These are phyloP conservation scores for Ilex asprella DNA, from an alignment of 257 asterid species.

Conservation along the genomic window DNA sequence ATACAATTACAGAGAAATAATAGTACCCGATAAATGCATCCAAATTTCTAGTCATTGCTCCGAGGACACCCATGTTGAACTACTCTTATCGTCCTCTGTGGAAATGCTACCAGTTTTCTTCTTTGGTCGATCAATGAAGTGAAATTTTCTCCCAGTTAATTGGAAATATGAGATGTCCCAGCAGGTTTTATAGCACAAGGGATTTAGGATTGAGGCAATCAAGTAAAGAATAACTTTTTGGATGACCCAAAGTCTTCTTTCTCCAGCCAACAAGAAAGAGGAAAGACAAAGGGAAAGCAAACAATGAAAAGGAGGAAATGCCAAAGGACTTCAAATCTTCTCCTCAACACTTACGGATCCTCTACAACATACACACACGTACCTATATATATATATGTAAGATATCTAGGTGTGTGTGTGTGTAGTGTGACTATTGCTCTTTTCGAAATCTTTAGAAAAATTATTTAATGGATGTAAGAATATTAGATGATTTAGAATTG, in stretches of 20 bases:
- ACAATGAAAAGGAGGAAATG: background rate
- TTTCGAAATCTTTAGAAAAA: too few species aligned
- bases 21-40: conserved; percentile 65
- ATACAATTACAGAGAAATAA: too few species aligned
- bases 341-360: too few species aligned
- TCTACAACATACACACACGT: too few species aligned
- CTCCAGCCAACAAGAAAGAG: conserved; percentile 22
- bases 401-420: too few species aligned
- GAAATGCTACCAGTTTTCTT: background rate
- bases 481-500: too few species aligned
- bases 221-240: conserved; percentile 48
- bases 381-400: too few species aligned
- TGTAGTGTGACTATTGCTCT: too few species aligned
- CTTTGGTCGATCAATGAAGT: background rate
- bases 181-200: background rate
- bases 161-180: background rate
- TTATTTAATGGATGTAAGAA: too few species aligned
- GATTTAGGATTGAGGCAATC: conserved; percentile 9
- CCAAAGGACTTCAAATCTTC: too few species aligned
- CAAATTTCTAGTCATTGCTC: conserved; percentile 58
- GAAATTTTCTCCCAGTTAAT: background rate
- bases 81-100: too few species aligned
- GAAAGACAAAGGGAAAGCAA: conserved; percentile 18
- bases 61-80: conserved; percentile 51
- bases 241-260: conserved; percentile 47